Percentiles rank a stretch among this genome's conserved stretches.
Conservation (phyloP, 2,329 filamentous ascomycete genomes). For the Diaporthe destruens region DNA sequence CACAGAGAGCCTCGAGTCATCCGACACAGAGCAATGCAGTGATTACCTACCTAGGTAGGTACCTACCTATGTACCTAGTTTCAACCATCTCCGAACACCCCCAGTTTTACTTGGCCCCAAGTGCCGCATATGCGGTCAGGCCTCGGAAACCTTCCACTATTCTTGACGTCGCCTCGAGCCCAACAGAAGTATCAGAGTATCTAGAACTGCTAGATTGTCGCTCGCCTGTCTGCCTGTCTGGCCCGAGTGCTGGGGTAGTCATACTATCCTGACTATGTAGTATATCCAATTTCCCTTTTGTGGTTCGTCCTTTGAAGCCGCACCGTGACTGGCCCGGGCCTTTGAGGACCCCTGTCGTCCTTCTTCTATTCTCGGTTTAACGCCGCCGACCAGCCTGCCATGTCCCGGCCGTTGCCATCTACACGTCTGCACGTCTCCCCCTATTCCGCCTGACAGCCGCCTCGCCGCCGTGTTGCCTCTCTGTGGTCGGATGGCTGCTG, state of each 20-base stretch:
- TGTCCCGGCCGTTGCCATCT: conserved; percentile 28
- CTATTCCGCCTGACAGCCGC: conserved; percentile 18
- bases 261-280: too few relatives aligned
- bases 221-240: too few relatives aligned
- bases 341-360: conserved; percentile 5
- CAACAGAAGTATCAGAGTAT: too few relatives aligned
- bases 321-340: conserved; percentile 16
- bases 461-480: conserved; percentile 11
- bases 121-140: conserved; percentile 23
- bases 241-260: not conserved
- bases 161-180: conserved; percentile 5
- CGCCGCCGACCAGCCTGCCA: conserved; percentile 5
- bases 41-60: too few relatives aligned
- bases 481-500: conserved; percentile 2
- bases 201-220: too few relatives aligned
- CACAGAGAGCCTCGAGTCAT: conserved; percentile 14
- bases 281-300: conserved; percentile 51
- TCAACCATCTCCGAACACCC: not conserved
- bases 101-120: not conserved
- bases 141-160: conserved; percentile 12
- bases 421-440: conserved; percentile 25
- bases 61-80: too few relatives aligned
- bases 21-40: too few relatives aligned
- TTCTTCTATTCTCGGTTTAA: conserved; percentile 32
- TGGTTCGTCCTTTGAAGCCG: conserved; percentile 21